phyloP scores from a whole-genome alignment of 139 green algal species.

The Zygnema cylindricum region DNA sequence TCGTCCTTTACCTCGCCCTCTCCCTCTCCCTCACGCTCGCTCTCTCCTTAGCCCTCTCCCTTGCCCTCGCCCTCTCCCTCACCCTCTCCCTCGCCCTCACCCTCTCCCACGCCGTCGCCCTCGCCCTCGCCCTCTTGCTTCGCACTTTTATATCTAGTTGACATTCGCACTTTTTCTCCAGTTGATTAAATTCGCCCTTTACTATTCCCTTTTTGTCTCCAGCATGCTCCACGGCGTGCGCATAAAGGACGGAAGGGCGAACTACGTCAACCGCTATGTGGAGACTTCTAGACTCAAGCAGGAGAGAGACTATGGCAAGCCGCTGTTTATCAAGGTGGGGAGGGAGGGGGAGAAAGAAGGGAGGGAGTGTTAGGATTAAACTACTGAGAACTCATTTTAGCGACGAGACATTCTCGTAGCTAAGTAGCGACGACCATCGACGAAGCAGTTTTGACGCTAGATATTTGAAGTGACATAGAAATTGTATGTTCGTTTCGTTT shows the following conservation, averaged over 20 bases:
- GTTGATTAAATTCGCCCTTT: background rate
- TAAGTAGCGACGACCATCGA: too few species aligned
- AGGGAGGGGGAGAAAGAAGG: too few species aligned
- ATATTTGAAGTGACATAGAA: too few species aligned
- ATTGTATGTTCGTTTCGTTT: too few species aligned
- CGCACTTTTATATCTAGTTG: background rate
- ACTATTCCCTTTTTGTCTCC: conserved; percentile 71
- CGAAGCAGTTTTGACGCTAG: too few species aligned
- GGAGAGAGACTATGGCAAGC: conserved; percentile 10
- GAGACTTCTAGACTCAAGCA: conserved; percentile 68
- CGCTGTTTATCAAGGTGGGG: conserved; percentile 39
- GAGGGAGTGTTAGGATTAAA: too few species aligned
- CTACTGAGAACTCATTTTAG: too few species aligned
- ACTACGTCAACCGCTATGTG: conserved; percentile 78
- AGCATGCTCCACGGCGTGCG: conserved; percentile 83
- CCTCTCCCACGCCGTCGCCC: background rate
- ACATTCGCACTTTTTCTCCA: background rate
- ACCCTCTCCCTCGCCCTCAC: background rate
- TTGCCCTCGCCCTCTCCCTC: background rate
- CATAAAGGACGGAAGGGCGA: conserved; percentile 72
- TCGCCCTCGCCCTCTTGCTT: background rate
- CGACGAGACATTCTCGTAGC: too few species aligned
- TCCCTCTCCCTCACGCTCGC: background rate
- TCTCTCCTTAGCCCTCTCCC: background rate
- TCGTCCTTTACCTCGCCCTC: background rate